phyloP scores from a whole-genome alignment of 139 green algal species.

The Yamagishiella unicocca region DNA sequence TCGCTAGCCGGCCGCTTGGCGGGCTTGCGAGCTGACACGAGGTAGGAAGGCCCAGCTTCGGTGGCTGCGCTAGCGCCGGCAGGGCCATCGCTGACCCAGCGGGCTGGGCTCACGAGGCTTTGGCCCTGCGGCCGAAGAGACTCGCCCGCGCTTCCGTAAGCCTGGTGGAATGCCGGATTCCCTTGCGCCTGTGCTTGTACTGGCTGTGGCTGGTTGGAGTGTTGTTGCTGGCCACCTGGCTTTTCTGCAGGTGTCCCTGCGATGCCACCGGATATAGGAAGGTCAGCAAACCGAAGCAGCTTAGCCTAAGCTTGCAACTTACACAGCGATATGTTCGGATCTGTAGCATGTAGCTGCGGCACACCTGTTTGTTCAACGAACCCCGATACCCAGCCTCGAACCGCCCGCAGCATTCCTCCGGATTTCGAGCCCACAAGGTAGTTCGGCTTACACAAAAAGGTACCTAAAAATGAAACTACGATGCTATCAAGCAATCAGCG shows the following conservation, averaged over 20 bases:
- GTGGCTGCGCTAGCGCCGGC: not conserved
- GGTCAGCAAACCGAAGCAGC: not conserved
- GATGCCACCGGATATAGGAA: not conserved
- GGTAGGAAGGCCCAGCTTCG: constrained; percentile 7
- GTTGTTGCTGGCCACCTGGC: not conserved
- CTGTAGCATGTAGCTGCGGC: too few relatives aligned
- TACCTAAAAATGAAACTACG: too few relatives aligned
- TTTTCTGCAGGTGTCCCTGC: not conserved
- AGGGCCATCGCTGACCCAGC: not conserved
- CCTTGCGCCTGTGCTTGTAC: not conserved
- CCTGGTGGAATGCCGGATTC: not conserved
- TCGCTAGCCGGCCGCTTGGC: constrained; percentile 34
- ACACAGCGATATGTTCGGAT: too few relatives aligned
- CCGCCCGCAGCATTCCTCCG: constrained; percentile 22
- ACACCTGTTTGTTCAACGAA: not conserved
- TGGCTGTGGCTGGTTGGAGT: not conserved
- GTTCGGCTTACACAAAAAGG: too few relatives aligned
- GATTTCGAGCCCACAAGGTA: too few relatives aligned
- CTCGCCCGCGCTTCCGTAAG: not conserved
- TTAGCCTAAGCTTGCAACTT: too few relatives aligned
- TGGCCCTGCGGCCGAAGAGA: not conserved
- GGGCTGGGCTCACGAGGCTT: not conserved
- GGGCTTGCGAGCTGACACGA: constrained; percentile 34
- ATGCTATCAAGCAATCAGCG: too few relatives aligned
- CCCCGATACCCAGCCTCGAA: constrained; percentile 3